Evolutionary conservation across 108 stramenopile species (phyloP), one percentile per base, ranked within the genome.

Genomic region (Fragilaria radians): DNA sequence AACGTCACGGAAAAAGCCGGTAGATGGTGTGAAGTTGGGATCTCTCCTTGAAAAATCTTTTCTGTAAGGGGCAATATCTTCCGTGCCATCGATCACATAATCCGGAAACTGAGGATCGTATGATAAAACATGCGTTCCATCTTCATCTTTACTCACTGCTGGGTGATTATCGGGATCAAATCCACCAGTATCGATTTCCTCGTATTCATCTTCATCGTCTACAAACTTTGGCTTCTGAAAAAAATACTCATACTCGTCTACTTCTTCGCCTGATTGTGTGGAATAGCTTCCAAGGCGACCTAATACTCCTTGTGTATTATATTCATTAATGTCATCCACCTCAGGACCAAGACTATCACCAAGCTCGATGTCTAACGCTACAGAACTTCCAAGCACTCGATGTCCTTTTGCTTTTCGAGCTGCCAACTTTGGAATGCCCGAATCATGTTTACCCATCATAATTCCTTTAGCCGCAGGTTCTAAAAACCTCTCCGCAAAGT

Each of bases 371-470:
- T 51, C 23, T 21, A 54, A 46, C 5, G 50, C 61, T 21, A 24
- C 29, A 34, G 73, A 48, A 2, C 52, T 30, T 31, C 79, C 80
- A 4, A 78, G 70, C 0, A 85, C 63, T 1, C 53, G 63, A 55
- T 80, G 79, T 9, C 81, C 81, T 54, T 81, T 71, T 1, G 63
- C 45, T 49, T 79, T 82, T 9, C 80, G 71, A n/a, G 72, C 82
- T 4, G 73, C 50, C n/a, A 82, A 52, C 46, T 72, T 72, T 21
- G 88, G 88, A 68, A 89, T 80, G 21, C 80, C 73, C 19, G 78
- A 72, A 26, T 73, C 46, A 32, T 82, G 79, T 18, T 74, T 67
- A 51, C 66, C 69, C 14, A 25, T 23, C 27, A 81, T 48, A 52
- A 73, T 65, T 4, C 79, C 79, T 27, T 71, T 58, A 1, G 71